Evolutionary conservation across 2,329 filamentous ascomycete genomes (phyloP), one percentile per base, ranked within the genome.

Genomic region (Arachnomyces sp.): DNA sequence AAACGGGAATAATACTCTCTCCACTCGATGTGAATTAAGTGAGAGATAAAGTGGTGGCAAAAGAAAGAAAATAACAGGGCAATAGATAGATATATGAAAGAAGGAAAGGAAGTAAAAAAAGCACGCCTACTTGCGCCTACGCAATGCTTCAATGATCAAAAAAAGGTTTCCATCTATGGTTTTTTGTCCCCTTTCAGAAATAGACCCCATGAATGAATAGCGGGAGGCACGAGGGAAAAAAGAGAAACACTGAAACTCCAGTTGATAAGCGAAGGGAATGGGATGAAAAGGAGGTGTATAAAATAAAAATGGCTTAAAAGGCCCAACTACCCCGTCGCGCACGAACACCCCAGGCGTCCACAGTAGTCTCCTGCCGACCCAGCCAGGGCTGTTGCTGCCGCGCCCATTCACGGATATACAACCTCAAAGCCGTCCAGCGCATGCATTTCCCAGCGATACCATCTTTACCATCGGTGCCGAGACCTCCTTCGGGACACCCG

Each of bases 351-450:
- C 83, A 86, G 21, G 76, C 75, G 47, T 77, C 63, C 3, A 75
- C 69, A 39, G 72, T 72, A 16, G 53, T 50, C 47, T 77, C 70
- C 42, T 71, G 68, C 50, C 78, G 63, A 3, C 54, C 72, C 61
- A 92, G 78, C 46, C 78, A 74, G 4, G 88, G 86, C 58, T 93
- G 86, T 25, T 25, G 21, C 62, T 95, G 88, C 42, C 83, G 74
- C 16, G 84, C 89, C 90, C 90, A 96, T 60, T 95, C 88, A 29
- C 74, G 73, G 30, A 96, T 84, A 60, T 96, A 96, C 31, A 80
- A 58, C 55, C 82, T 82, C 32, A 96, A 69, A 1, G 90, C 90
- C 55, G 75, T 80, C 90, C 90, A 96, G 39, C 90, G 75, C 39
- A 80, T 71, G 70, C 84, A 84, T 62, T 60, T 63, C 36, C 68